Evolutionary conservation across 352 stramenopile genomes (phyloP), one percentile per base, ranked within the genome.

Genomic region (Pythium dissimile): DNA sequence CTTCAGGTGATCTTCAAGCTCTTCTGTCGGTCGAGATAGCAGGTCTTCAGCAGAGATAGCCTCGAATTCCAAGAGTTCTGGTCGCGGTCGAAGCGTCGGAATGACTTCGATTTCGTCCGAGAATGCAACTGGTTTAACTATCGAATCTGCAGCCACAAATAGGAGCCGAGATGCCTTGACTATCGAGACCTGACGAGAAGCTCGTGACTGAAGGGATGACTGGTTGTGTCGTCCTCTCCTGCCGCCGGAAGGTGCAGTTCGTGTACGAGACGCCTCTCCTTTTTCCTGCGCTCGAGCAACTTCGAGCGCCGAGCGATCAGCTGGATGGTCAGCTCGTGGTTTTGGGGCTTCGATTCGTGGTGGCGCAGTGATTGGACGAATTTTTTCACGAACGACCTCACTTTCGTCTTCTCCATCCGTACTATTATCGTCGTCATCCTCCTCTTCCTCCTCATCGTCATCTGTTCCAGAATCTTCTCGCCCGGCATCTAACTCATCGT

Each of bases 1-100:
- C 42, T 89, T 90, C 31, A 92, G 55, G 9, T 94, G 78, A 15
- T 62, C 71, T 57, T 94, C 79, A 27, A 94, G 51, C 16, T 65
- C 57, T 37, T 88, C 76, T 3, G 72, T 77, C 8, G 62, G 41
- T 13, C 65, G 80, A 10, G 69, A 65, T 10, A 89, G 50, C 3
- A 92, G 31, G 12, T 67, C 30, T 45, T 83, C 66, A 5, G 78
- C 55, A 23, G 70, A 54, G 28, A 77, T 60, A 0, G 58, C 32
- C 9, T 72, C 34, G 64, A 90, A 88, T 0, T 61, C 59, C 12
- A 89, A 50, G n/a, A n/a, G n/a, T n/a, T n/a, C 32, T 70, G 39
- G 9, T 78, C 57, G 0, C 47, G 35, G 0, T 66, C 58, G 26
- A 77, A 75, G 76, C 1, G 71, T 34, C 11, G 54, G 24, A 1